Evolutionary conservation across 345 rosid genomes (phyloP).

Genomic region (Eucalyptus polyanthemos): DNA sequence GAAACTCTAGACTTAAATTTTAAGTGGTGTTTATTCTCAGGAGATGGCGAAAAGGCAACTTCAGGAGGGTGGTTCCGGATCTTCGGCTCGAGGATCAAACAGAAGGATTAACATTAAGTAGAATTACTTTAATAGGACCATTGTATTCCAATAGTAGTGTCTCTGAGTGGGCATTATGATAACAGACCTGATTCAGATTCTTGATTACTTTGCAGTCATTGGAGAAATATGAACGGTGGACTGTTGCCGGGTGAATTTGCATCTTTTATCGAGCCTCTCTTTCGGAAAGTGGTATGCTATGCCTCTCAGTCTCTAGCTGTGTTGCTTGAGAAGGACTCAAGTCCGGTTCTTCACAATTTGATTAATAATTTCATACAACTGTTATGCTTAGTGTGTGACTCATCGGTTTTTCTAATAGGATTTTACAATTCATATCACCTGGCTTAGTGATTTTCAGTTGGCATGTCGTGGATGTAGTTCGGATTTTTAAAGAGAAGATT

Average conservation of each 20-base stretch:
- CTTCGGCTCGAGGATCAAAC: not conserved
- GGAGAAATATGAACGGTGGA: not conserved
- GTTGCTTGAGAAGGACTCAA: not conserved
- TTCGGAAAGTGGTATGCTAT: not conserved
- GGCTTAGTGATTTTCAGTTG: not conserved
- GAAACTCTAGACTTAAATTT: not conserved
- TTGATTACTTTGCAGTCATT: not conserved
- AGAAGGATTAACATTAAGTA: not conserved
- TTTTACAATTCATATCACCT: not conserved
- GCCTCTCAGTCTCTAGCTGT: not conserved
- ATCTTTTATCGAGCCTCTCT: not conserved
- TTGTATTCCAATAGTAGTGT: not conserved
- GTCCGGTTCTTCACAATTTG: not conserved
- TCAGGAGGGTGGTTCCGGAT: not conserved
- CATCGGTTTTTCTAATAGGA: not conserved
- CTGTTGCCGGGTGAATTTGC: not conserved
- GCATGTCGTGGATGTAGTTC: not conserved
- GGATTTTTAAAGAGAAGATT: not conserved
- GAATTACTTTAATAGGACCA: not conserved
- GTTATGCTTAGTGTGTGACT: not conserved
- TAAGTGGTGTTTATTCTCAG: not conserved
- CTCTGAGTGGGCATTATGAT: not conserved
- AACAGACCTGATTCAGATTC: not conserved
- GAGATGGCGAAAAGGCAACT: not conserved
- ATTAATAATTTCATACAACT: not conserved